phyloP scores from a whole-genome alignment of 2,329 filamentous ascomycete genomes.

The Trichoderma semiorbis region DNA sequence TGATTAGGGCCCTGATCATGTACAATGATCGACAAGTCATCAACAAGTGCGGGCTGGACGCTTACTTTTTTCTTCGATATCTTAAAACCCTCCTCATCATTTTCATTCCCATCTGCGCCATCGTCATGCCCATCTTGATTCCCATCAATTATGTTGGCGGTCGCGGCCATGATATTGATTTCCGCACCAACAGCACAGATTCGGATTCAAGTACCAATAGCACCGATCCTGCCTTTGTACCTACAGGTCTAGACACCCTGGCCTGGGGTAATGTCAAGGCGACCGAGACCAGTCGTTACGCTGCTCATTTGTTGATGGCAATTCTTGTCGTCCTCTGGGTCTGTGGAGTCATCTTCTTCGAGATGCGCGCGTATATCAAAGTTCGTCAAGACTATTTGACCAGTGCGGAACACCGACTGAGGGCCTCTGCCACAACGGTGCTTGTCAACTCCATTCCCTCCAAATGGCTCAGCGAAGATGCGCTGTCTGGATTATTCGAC shows the following conservation, averaged over 20 bases:
- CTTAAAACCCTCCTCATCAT: constrained; percentile 76
- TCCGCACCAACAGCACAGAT: constrained; percentile 33
- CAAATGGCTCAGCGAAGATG: constrained; percentile 85
- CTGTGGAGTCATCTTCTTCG: constrained; percentile 81
- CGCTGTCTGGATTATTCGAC: constrained; percentile 81
- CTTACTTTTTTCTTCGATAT: constrained; percentile 96
- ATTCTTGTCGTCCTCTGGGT: constrained; percentile 77
- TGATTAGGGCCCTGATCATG: constrained; percentile 60
- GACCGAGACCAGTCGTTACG: constrained; percentile 65
- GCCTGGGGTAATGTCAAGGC: constrained; percentile 83
- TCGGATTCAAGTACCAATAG: constrained; percentile 18
- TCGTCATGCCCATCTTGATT: constrained; percentile 81
- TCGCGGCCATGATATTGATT: constrained; percentile 52
- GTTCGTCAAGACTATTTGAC: constrained; percentile 93
- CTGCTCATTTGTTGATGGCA: constrained; percentile 80
- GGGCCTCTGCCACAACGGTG: constrained; percentile 92
- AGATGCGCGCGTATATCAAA: constrained; percentile 84
- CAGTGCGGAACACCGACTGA: constrained; percentile 87
- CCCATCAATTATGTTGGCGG: constrained; percentile 79
- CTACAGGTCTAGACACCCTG: constrained; percentile 71
- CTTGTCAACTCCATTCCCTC: constrained; percentile 85
- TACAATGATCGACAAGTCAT: constrained; percentile 78
- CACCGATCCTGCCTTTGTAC: constrained; percentile 25
- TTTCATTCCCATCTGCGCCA: constrained; percentile 74
- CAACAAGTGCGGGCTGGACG: constrained; percentile 90